Conservation (phyloP, 495 filamentous ascomycete species). For the Ramalina intermedia region DNA sequence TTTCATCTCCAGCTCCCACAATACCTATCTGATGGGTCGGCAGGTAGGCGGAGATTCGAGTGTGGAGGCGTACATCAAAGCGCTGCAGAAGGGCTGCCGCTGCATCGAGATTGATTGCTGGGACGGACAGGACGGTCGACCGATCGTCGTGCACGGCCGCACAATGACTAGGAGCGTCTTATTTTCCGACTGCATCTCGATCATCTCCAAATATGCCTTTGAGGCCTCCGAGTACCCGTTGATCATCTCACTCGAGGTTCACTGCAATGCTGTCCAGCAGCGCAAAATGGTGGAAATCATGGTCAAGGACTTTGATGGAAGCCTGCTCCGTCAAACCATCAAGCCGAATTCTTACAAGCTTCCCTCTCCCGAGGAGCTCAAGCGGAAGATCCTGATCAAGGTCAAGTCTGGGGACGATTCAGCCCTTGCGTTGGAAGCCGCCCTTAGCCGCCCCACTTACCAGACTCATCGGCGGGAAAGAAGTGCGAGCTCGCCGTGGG, state of each 20-base stretch:
- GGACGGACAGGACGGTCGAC: constrained; percentile 77
- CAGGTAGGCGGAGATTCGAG: constrained; percentile 84
- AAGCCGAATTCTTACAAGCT: constrained; percentile 48
- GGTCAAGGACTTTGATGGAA: constrained; percentile 62
- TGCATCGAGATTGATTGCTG: constrained; percentile 97
- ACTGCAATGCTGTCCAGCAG: constrained; percentile 75
- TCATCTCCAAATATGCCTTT: constrained; percentile 90
- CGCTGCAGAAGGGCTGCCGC: constrained; percentile 77
- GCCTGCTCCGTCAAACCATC: constrained; percentile 61
- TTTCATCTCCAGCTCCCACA: constrained; percentile 96
- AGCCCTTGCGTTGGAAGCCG: constrained; percentile 24
- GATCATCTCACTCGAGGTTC: constrained; percentile 89
- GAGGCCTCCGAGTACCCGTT: constrained; percentile 66
- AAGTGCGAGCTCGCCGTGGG: constrained; percentile 65
- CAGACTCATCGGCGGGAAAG: constrained; percentile 51
- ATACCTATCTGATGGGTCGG: constrained; percentile 85
- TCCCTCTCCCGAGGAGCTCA: constrained; percentile 75
- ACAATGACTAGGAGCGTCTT: constrained; percentile 75
- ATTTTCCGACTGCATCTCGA: constrained; percentile 79
- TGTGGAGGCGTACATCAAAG: constrained; percentile 83
- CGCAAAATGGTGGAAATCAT: constrained; percentile 82
- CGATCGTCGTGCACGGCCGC: constrained; percentile 79
- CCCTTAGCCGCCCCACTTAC: constrained; percentile 24
- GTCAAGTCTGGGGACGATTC: constrained; percentile 56
- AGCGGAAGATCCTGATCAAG: constrained; percentile 75